Conservation (phyloP, 2,329 filamentous ascomycete species). For the Sporothrix inflata region DNA sequence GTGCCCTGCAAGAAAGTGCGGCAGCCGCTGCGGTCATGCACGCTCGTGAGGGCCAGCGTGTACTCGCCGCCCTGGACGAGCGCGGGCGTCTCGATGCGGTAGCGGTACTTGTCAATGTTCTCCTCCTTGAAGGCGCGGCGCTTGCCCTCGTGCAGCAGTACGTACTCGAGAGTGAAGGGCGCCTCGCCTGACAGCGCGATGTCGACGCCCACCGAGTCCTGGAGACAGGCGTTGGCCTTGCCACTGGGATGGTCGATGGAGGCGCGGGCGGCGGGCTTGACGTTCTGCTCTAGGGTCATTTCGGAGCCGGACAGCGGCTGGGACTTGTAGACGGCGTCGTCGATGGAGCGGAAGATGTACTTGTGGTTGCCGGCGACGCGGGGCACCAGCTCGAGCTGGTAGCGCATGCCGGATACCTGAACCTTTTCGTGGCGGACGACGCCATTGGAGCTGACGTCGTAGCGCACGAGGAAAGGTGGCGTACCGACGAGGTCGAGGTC, state of each 20-base stretch:
- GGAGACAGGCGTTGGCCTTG: conserved; percentile 74
- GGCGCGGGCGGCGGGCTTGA: conserved; percentile 89
- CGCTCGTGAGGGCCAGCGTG: conserved; percentile 78
- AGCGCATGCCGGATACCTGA: conserved; percentile 69
- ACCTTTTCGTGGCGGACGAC: conserved; percentile 59
- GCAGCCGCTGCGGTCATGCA: conserved; percentile 85
- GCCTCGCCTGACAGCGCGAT: conserved; percentile 78
- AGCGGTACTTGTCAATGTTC: conserved; percentile 63
- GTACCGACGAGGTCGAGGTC: conserved; percentile 89
- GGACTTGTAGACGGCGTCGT: conserved; percentile 78
- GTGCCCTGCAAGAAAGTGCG: conserved; percentile 72
- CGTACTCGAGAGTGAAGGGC: conserved; percentile 90
- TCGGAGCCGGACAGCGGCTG: conserved; percentile 64
- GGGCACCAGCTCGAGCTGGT: conserved; percentile 84
- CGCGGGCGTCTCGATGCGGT: conserved; percentile 74
- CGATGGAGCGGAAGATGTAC: conserved; percentile 81
- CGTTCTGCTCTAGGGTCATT: conserved; percentile 78
- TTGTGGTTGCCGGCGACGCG: conserved; percentile 80
- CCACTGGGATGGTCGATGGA: conserved; percentile 62
- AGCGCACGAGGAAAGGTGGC: conserved; percentile 84
- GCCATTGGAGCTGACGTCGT: conserved; percentile 69
- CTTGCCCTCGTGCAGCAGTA: conserved; percentile 87
- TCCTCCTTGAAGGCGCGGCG: conserved; percentile 69
- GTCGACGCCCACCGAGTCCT: conserved; percentile 75
- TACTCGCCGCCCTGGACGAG: conserved; percentile 87